phyloP scores from a whole-genome alignment of 1,284 basidiomycete genomes.

The Cerioporus squamosus region DNA sequence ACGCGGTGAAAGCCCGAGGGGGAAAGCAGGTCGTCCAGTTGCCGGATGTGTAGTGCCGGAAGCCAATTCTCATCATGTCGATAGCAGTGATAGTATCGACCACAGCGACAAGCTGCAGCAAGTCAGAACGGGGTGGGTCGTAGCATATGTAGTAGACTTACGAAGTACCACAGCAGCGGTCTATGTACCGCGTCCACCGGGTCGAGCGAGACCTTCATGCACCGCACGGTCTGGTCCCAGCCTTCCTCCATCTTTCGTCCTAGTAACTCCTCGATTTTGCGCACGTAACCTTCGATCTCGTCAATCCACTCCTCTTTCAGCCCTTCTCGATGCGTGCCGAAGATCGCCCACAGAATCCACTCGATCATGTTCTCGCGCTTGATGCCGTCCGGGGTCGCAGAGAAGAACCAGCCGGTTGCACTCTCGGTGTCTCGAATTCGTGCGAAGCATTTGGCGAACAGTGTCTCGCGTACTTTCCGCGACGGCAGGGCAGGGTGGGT shows the following conservation, averaged over 20 bases:
- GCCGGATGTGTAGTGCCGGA: conserved; percentile 53
- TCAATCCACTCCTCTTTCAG: conserved; percentile 47
- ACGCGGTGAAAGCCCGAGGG: conserved; percentile 48
- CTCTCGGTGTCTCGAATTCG: conserved; percentile 37
- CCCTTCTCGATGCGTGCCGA: conserved; percentile 40
- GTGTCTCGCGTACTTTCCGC: conserved; percentile 46
- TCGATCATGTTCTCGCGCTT: conserved; percentile 55
- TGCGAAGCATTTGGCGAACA: conserved; percentile 54
- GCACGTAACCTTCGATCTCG: conserved; percentile 51
- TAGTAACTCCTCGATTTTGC: too few relatives aligned
- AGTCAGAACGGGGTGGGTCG: neutral
- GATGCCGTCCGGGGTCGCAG: conserved; percentile 30
- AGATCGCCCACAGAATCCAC: conserved; percentile 72
- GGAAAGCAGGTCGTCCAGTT: conserved; percentile 53
- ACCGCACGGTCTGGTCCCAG: conserved; percentile 39
- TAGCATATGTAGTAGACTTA: conserved; percentile 37
- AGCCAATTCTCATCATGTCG: conserved; percentile 46
- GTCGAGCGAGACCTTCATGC: conserved; percentile 60
- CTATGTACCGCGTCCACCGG: conserved; percentile 56
- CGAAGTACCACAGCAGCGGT: conserved; percentile 66
- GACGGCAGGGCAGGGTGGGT: conserved; percentile 43
- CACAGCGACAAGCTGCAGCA: conserved; percentile 51
- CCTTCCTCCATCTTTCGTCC: conserved; percentile 39
- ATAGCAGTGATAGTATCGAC: conserved; percentile 53
- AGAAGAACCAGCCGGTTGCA: conserved; percentile 60